A percentile compares a stretch with the other conserved stretches of the same genome.
Conservation (phyloP, 768 basidiomycete species). For the Boletus tomentosulus region DNA sequence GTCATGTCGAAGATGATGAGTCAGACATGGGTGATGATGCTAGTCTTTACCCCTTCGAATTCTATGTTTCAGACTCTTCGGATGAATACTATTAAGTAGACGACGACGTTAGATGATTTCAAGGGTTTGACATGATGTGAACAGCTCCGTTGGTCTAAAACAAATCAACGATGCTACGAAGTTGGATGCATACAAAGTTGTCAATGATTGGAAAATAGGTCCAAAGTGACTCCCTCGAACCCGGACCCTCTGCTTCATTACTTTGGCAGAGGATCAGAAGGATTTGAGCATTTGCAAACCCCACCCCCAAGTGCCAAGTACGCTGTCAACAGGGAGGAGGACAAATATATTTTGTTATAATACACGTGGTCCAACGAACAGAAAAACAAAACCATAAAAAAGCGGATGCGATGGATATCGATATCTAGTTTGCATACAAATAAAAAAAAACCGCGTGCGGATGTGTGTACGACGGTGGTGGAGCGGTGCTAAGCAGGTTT, state of each 20-base stretch:
- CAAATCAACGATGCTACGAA: too few species aligned
- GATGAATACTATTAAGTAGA: too few species aligned
- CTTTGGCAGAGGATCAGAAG: too few species aligned
- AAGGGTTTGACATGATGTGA: too few species aligned
- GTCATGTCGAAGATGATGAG: background rate
- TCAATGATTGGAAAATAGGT: too few species aligned
- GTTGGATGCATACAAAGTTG: too few species aligned
- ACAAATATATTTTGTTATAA: background rate
- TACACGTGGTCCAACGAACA: background rate
- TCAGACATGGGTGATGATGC: background rate
- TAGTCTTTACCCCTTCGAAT: background rate
- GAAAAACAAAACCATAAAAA: background rate
- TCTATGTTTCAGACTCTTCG: too few species aligned
- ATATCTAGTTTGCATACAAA: background rate
- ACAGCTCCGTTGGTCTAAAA: too few species aligned
- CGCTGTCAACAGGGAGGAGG: background rate
- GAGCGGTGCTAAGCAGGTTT: background rate
- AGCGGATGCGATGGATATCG: background rate
- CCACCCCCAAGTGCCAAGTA: background rate
- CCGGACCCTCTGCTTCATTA: too few species aligned
- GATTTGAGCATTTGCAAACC: background rate
- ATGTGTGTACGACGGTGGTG: background rate
- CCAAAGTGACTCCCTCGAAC: too few species aligned
- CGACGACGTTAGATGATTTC: too few species aligned
- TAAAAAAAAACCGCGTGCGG: background rate